These are phyloP conservation scores for Cocos nucifera DNA, from an alignment of 176 grass and related monocot species.

Conservation along the genomic window DNA sequence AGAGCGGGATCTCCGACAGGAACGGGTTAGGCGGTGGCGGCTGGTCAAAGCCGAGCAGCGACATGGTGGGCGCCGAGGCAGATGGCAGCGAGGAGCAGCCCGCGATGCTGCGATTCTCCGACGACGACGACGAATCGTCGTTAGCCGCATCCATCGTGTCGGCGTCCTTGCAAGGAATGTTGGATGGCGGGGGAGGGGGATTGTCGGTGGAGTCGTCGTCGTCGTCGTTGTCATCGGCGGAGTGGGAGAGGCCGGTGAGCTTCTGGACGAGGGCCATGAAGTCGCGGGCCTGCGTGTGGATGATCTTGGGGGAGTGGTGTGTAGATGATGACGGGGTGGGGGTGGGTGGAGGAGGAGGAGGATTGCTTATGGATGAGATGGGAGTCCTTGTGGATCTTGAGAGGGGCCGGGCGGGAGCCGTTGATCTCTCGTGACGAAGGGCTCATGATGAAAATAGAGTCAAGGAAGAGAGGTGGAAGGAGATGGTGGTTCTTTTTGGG, in stretches of 20 bases:
- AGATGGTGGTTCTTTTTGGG: slow-evolving; percentile 8
- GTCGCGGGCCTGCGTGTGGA: slow-evolving; percentile 40
- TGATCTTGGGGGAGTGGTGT: slow-evolving; percentile 63
- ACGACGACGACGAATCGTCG: slow-evolving; percentile 32
- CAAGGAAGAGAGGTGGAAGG: no score
- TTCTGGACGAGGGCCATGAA: slow-evolving; percentile 76
- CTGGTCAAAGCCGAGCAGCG: background rate
- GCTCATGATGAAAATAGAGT: slow-evolving; percentile 19
- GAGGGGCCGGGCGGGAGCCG: slow-evolving; percentile 1
- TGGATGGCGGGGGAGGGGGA: background rate
- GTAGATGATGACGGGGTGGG: slow-evolving; percentile 52
- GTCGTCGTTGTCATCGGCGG: background rate
- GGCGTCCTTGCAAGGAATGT: background rate
- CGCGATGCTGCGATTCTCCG: slow-evolving; percentile 24
- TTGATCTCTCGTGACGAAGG: slow-evolving; percentile 24
- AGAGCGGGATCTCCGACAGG: background rate
- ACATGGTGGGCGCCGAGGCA: background rate
- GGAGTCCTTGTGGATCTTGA: slow-evolving; percentile 41
- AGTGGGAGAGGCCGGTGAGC: slow-evolving; percentile 43
- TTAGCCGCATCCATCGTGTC: background rate
- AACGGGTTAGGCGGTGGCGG: background rate
- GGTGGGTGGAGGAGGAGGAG: slow-evolving; percentile 1
- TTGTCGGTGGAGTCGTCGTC: background rate
- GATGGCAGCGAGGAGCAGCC: background rate
- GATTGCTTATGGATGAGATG: slow-evolving; percentile 31